Evolutionary conservation across 257 asterid genomes (phyloP).

Genomic region (Fraxinus quadrangulata): DNA sequence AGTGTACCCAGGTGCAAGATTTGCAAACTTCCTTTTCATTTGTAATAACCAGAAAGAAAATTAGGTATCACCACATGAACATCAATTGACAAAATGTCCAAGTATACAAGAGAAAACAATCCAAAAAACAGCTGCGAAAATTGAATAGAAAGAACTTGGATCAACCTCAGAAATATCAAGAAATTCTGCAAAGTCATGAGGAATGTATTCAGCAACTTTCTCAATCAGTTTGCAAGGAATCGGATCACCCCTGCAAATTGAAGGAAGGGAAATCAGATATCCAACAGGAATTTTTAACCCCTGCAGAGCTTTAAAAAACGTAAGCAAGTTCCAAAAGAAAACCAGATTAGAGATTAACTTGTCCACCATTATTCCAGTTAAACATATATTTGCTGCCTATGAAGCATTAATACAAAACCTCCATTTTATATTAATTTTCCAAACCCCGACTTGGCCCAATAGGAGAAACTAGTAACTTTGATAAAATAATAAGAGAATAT

Average conservation of each 20-base stretch:
- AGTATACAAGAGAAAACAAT: conserved; percentile 8
- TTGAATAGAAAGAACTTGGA: conserved; percentile 20
- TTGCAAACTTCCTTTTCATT: conserved; percentile 42
- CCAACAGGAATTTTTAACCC: conserved; percentile 12
- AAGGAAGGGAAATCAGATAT: conserved; percentile 26
- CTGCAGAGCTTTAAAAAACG: conserved; percentile 13
- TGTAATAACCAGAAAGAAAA: conserved; percentile 37
- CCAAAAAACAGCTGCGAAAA: conserved; percentile 11
- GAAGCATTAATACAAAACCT: background rate
- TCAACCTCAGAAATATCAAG: conserved; percentile 56
- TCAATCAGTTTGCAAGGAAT: conserved; percentile 74
- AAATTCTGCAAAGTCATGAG: conserved; percentile 56
- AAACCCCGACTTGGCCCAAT: background rate
- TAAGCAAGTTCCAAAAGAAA: conserved; percentile 5
- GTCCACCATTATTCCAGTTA: background rate
- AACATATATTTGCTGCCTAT: background rate
- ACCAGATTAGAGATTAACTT: background rate
- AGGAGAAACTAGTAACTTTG: background rate
- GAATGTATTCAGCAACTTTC: conserved; percentile 77
- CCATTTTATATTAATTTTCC: background rate
- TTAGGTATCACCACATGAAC: conserved; percentile 16
- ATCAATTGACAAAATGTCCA: conserved; percentile 14
- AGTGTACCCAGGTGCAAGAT: conserved; percentile 87
- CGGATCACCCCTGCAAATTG: conserved; percentile 83
- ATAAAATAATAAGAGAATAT: too few species aligned